Conservation (phyloP, 768 basidiomycete species). For the Rhodosporidiobolus sp. region DNA sequence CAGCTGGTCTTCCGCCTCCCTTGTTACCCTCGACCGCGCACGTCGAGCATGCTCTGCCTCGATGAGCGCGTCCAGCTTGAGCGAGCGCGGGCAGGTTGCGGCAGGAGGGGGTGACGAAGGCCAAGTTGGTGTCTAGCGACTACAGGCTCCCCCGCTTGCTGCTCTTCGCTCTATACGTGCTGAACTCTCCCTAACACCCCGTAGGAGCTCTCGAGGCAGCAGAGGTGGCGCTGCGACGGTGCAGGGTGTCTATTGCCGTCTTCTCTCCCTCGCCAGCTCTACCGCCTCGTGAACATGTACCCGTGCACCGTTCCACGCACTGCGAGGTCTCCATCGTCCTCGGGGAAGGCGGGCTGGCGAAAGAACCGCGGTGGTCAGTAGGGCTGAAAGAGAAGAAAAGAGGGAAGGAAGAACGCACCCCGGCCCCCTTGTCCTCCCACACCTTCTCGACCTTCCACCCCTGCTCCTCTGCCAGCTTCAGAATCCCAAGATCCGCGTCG, state of each 20-base stretch:
- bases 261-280: too few species aligned
- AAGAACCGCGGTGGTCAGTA: neutral
- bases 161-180: too few species aligned
- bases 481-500: conserved; percentile 28
- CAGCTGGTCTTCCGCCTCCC: too few species aligned
- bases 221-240: too few species aligned
- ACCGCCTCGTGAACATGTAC: conserved; percentile 26
- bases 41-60: too few species aligned
- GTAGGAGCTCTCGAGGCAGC: too few species aligned
- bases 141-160: too few species aligned
- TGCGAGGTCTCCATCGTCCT: conserved; percentile 40
- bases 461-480: conserved; percentile 27
- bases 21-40: too few species aligned
- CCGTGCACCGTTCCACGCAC: conserved; percentile 44
- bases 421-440: conserved; percentile 39
- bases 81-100: too few species aligned
- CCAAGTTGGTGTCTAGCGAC: too few species aligned
- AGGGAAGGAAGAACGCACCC: conserved; percentile 31
- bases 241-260: neutral
- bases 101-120: too few species aligned
- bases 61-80: neutral
- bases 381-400: neutral
- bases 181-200: too few species aligned
- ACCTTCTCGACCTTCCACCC: conserved; percentile 40
- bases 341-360: conserved; percentile 44